Base-by-base conservation (phyloP, 2,329 filamentous ascomycete genomes). In the Calonectria hawksworthii region DNA sequence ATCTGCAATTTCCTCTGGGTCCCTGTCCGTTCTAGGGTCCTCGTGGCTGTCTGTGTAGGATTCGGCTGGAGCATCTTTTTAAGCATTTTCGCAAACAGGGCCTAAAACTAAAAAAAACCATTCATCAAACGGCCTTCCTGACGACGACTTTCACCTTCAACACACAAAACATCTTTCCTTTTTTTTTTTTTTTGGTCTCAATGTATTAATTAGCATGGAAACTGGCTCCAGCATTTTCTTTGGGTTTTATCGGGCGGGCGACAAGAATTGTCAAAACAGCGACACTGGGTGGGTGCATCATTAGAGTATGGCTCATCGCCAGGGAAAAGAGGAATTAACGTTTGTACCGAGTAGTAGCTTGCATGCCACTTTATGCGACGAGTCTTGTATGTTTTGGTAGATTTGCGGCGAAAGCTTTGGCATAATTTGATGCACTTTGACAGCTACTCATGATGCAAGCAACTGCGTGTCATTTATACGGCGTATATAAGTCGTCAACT, bases 21-120 rank as follows among this genome's bases (percentile, higher is more conserved):
- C 9, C 84, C 84, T 1, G 83, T 85, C 11, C 80, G 83, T 16
- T 84, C 83, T 18, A 73, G 84, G 18, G 84, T 85, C 26, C 77
- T 85, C 32, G 84, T 85, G 4, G 82, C 82, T 0, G 83, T 84
- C 26, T 83, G 82, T 69, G 81, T 85, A 38, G 84, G 84, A 4
- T 85, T 85, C 26, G 79, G 83, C 2, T 85, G 84, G 84, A 85
- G 83, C 65, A 84, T 85, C 34, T 85, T 85, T 54, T 74, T 85
- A 38, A 85, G 83, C 23, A 77, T 85, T 16, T 84, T 84, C 52
- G 80, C 83, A 8, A 82, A 81, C 74, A 74, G 76, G 68, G 80
- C 75, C 32, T 79, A 66, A 36, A 44, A 38, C 36, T 10, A n/a
- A n/a, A n/a, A n/a, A n/a, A n/a, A n/a, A n/a, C n/a, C n/a, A 34